phyloP scores from a whole-genome alignment of 2,329 filamentous ascomycete genomes.

The Diaporthe citri region DNA sequence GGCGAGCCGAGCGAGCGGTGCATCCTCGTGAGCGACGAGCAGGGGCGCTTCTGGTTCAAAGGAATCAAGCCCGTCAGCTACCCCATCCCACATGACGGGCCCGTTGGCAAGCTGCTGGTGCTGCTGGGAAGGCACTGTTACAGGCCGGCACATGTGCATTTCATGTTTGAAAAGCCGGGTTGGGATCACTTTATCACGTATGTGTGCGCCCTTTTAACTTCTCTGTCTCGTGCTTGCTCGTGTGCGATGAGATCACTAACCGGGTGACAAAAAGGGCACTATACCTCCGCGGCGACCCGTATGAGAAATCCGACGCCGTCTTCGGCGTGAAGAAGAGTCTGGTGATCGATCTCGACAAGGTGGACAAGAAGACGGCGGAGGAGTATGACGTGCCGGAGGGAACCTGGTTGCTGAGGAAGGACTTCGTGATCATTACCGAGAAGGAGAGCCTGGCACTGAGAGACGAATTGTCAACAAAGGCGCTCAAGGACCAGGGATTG shows the following conservation, averaged over 20 bases:
- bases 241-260: constrained; percentile 23
- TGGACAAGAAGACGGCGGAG: constrained; percentile 63
- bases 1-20: constrained; percentile 78
- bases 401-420: constrained; percentile 74
- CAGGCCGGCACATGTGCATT: constrained; percentile 85
- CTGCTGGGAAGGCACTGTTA: constrained; percentile 80
- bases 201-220: constrained; percentile 52
- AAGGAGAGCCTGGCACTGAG: constrained; percentile 76
- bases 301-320: constrained; percentile 86
- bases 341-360: constrained; percentile 72
- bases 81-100: constrained; percentile 86
- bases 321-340: constrained; percentile 89
- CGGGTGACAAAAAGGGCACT: constrained; percentile 67
- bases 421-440: constrained; percentile 83
- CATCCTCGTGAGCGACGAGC: constrained; percentile 71
- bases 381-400: constrained; percentile 75
- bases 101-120: constrained; percentile 79
- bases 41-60: constrained; percentile 87
- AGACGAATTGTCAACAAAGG: constrained; percentile 73
- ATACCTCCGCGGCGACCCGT: constrained; percentile 82
- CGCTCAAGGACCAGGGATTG: constrained; percentile 74
- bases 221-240: neutral
- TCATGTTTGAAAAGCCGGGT: constrained; percentile 86
- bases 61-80: constrained; percentile 89
- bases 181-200: constrained; percentile 88